Base-by-base conservation (phyloP, 306 rosid species). In the Adenanthera pavonina region DNA sequence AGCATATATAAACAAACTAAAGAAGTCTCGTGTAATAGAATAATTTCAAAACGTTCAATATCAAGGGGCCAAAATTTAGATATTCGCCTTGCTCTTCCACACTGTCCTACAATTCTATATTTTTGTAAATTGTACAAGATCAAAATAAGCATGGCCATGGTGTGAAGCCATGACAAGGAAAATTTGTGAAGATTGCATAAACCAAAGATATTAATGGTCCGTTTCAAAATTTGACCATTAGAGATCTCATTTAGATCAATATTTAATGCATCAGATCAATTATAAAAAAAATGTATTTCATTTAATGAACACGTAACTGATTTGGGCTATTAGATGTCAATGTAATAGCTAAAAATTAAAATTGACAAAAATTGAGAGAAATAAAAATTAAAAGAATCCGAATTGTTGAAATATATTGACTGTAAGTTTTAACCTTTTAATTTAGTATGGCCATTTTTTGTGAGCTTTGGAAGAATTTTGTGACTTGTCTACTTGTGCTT, bases 151-250 rank as follows among this genome's bases (percentile, higher is more conserved):
- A 76, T 80, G 88, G 84, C 81, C 90, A 85, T 33, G 35, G 44
- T 38, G n/a, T 77, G 81, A 48, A 86, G 74, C 30, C 30, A 25
- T 25, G 30, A 75, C 2, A 7, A 8, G 48, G 0, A 81, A 79
- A 81, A 84, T 81, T 87, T 72, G 83, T 83, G 74, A 84, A 41
- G 81, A 66, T 74, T 77, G 78, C 89, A 77, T 80, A 82, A 84
- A 25, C 78, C 65, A 72, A 83, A 76, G 69, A 90, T 8, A 4
- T 6, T 44, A 44, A 44, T 1, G 8, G 89, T 65, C 89, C 91
- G 88, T 76, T 60, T 43, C 75, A 67, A 84, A 64, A 61, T 72
- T n/a, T 79, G 61, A 72, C 82, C 76, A 65, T 82, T 69, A 25
- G 30, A 25, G 30, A 25, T 25, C 30, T 25, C 0, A 25, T 25